phyloP scores from a whole-genome alignment of 2,329 filamentous ascomycete genomes.

The Cercospora sp. region DNA sequence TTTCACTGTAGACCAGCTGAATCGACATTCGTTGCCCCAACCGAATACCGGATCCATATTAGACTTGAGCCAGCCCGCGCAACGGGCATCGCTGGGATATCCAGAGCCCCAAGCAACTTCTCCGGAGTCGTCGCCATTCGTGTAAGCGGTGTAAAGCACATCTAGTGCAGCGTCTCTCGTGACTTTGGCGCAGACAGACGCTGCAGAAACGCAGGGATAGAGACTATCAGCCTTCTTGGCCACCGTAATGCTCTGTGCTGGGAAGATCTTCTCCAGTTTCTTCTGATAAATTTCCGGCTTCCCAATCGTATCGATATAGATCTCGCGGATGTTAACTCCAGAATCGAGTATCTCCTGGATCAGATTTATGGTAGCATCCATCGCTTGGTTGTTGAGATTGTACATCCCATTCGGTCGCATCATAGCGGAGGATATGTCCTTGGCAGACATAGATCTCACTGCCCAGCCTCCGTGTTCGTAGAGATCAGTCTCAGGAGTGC shows the following conservation, averaged over 20 bases:
- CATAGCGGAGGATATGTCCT: constrained; percentile 80
- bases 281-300: constrained; percentile 79
- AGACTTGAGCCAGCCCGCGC: constrained; percentile 74
- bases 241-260: constrained; percentile 57
- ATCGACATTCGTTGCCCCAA: constrained; percentile 89
- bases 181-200: constrained; percentile 93
- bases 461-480: constrained; percentile 77
- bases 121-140: constrained; percentile 37
- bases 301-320: constrained; percentile 95
- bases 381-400: constrained; percentile 94
- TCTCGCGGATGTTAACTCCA: constrained; percentile 80
- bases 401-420: constrained; percentile 64
- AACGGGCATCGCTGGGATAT: constrained; percentile 84
- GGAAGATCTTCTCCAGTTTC: constrained; percentile 80
- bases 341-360: constrained; percentile 73
- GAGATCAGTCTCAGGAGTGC: constrained; percentile 61
- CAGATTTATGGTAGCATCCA: constrained; percentile 84
- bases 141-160: constrained; percentile 64
- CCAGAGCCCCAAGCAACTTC: constrained; percentile 74
- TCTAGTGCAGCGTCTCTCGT: constrained; percentile 89
- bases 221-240: constrained; percentile 81
- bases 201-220: constrained; percentile 89
- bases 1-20: constrained; percentile 94
- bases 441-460: constrained; percentile 74
- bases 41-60: constrained; percentile 95